Base-by-base conservation (phyloP, 2,329 filamentous ascomycete genomes). In the Xylariales sp. region DNA sequence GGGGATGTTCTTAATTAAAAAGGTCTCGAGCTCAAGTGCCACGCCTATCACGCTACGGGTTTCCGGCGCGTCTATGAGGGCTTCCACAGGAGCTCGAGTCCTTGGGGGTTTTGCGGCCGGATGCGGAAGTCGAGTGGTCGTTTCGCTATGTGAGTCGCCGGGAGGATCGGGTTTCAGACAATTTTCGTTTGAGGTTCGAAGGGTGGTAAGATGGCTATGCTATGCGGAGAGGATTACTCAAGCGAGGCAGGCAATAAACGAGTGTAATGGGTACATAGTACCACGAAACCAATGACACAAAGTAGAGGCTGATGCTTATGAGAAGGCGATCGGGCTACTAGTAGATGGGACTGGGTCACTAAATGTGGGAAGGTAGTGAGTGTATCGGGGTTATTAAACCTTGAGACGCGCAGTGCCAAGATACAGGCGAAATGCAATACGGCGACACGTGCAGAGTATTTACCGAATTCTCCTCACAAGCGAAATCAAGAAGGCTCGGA, bases 221-320 rank as follows among this genome's bases (percentile, higher is more conserved):
- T 60, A 60, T 53, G 46, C 32, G 32, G 54, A 57, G 58, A 67
- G 68, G 66, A 32, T 56, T 68, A 45, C 30, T 70, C 23, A 36
- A 52, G 55, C 30, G 60, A 55, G 52, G 55, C 55, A 45, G 18
- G 57, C 30, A 50, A 55, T 41, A 77, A 85, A 84, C 84, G 85
- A 87, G 78, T 77, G 85, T 78, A 87, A 87, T 81, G 76, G 84
- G 85, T 78, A 86, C 83, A 69, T 75, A 86, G 81, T 83, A 83
- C 84, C 84, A 46, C 28, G 49, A 46, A 48, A 34, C 18, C 32
- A 56, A 18, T n/a, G 32, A 49, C 28, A 39, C n/a, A 54, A 36
- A 41, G 39, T 49, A 9, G 55, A 52, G 45, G 34, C 28, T 59
- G 53, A 68, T 30, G 50, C 46, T 56, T 41, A 36, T 62, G 14